phyloP scores from a whole-genome alignment of 257 asterid species.

The Solanum megistacrolobum region DNA sequence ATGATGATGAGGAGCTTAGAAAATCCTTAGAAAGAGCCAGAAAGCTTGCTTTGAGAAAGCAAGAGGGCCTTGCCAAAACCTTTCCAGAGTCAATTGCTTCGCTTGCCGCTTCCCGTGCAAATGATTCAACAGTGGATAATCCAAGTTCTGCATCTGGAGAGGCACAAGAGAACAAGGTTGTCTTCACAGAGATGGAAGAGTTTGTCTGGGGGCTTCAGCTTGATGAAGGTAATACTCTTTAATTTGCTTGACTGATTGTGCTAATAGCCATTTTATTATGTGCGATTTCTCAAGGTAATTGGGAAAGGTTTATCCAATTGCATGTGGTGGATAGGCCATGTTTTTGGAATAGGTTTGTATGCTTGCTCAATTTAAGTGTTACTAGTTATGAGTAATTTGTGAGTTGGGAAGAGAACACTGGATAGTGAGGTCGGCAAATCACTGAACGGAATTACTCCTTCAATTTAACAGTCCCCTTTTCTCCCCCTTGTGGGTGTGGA shows the following conservation, averaged over 20 bases:
- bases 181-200: conserved; percentile 97
- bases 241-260: not conserved
- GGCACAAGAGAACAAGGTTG: conserved; percentile 65
- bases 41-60: conserved; percentile 63
- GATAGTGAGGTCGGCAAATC: not conserved
- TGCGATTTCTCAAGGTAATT: not conserved
- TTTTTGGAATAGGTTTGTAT: not conserved
- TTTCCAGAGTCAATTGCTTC: conserved; percentile 35
- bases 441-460: not conserved
- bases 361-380: not conserved
- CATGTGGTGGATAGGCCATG: not conserved
- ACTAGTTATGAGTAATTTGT: not conserved
- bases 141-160: conserved; percentile 39
- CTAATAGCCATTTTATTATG: not conserved
- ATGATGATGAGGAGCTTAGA: conserved; percentile 85
- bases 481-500: not conserved
- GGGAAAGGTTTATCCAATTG: not conserved
- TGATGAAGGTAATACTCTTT: conserved; percentile 54
- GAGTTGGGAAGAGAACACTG: not conserved
- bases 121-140: conserved; percentile 25
- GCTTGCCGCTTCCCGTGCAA: conserved; percentile 41
- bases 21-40: conserved; percentile 88
- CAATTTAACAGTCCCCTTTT: not conserved
- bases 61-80: conserved; percentile 40
- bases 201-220: conserved; percentile 96